phyloP scores from a whole-genome alignment of 768 basidiomycete genomes.

The Panaeolus cyanescens region DNA sequence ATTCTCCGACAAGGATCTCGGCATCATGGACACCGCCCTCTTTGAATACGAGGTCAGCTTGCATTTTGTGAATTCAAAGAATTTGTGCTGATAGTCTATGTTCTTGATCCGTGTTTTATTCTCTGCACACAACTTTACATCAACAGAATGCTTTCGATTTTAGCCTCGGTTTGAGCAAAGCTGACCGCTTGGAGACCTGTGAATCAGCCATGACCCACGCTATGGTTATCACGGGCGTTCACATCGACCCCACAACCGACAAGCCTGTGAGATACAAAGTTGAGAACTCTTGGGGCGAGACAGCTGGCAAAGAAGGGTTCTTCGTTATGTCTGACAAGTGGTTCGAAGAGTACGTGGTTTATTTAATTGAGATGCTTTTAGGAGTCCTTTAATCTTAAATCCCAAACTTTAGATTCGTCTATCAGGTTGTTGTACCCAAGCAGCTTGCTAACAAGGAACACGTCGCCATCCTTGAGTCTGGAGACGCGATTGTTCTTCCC shows the following conservation, averaged over 20 bases:
- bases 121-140: not conserved
- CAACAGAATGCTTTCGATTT: slow-evolving; percentile 81
- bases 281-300: slow-evolving; percentile 93
- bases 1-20: slow-evolving; percentile 66
- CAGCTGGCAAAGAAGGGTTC: slow-evolving; percentile 79
- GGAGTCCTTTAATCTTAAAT: too few species aligned
- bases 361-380: slow-evolving; percentile 2
- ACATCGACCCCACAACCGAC: slow-evolving; percentile 68
- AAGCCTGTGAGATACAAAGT: slow-evolving; percentile 91
- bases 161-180: slow-evolving; percentile 78
- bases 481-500: slow-evolving; percentile 67
- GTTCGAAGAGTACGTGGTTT: slow-evolving; percentile 79
- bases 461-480: slow-evolving; percentile 75
- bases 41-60: slow-evolving; percentile 75
- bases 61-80: too few species aligned
- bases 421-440: slow-evolving; percentile 90
- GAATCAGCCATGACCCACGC: slow-evolving; percentile 96
- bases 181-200: slow-evolving; percentile 76
- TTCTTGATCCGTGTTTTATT: too few species aligned
- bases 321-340: slow-evolving; percentile 91
- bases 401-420: slow-evolving; percentile 75
- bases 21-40: slow-evolving; percentile 86
- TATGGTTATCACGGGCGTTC: slow-evolving; percentile 93
- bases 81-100: too few species aligned
- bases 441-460: slow-evolving; percentile 79